Percentiles rank a stretch among this genome's conserved stretches.
phyloP scores from a whole-genome alignment of 352 stramenopile species.

The Phytophthora idaei region DNA sequence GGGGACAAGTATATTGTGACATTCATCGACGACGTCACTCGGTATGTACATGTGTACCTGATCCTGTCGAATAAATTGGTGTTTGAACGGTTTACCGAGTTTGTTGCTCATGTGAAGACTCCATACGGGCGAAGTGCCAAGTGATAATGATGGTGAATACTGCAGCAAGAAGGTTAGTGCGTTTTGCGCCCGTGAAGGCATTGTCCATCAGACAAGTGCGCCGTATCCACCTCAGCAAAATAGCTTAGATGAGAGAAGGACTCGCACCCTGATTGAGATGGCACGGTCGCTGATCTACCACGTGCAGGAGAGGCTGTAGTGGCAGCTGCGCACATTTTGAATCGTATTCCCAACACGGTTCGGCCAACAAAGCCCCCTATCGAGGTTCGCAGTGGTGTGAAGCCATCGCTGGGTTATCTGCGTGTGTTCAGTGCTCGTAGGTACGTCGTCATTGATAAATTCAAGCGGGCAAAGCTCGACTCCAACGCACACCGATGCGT shows the following conservation, averaged over 20 bases:
- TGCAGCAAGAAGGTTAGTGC: background rate
- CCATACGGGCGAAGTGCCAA: background rate
- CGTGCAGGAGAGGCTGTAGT: background rate
- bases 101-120: background rate
- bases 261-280: background rate
- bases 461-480: background rate
- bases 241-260: background rate
- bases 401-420: background rate
- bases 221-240: constrained; percentile 1
- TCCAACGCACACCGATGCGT: background rate
- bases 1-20: background rate
- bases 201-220: background rate
- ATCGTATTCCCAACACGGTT: background rate
- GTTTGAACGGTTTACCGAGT: background rate
- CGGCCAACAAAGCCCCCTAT: background rate
- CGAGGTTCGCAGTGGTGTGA: background rate
- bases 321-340: background rate
- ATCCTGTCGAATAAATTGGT: background rate
- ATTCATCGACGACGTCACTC: background rate
- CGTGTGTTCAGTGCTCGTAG: background rate
- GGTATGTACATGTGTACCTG: background rate
- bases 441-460: background rate
- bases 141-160: background rate
- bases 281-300: background rate
- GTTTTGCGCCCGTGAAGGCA: background rate